Percentiles rank a stretch among this genome's conserved stretches.
Evolutionary conservation across 2,329 filamentous ascomycete species (phyloP).

Genomic region (Huntiella moniliformis): DNA sequence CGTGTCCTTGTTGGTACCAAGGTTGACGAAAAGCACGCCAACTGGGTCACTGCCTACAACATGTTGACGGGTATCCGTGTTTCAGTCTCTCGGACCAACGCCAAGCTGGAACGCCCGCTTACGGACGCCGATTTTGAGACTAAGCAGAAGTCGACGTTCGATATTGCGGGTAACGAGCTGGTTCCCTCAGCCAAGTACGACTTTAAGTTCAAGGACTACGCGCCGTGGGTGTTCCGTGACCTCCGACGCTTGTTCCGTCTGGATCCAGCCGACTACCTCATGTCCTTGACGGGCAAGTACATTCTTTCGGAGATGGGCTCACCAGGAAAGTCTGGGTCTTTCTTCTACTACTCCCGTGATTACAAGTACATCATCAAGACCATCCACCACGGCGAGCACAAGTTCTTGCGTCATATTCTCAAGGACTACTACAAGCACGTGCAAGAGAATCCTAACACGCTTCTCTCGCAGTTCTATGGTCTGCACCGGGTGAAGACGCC

Average conservation of each 20-base stretch:
- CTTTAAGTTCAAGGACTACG: slow-evolving; percentile 99
- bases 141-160: slow-evolving; percentile 92
- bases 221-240: slow-evolving; percentile 97
- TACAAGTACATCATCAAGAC: slow-evolving; percentile 99
- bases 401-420: slow-evolving; percentile 64
- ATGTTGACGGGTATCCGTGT: slow-evolving; percentile 99
- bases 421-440: slow-evolving; percentile 92
- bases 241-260: slow-evolving; percentile 73
- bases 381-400: slow-evolving; percentile 88
- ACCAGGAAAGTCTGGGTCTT: slow-evolving; percentile 93
- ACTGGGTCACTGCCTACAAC: slow-evolving; percentile 97
- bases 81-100: slow-evolving; percentile 87
- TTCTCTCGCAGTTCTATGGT: slow-evolving; percentile 95
- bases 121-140: slow-evolving; percentile 84
- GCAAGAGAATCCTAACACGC: slow-evolving; percentile 80
- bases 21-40: slow-evolving; percentile 90
- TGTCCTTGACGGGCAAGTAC: slow-evolving; percentile 96
- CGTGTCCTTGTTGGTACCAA: slow-evolving; percentile 90
- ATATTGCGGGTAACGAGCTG: slow-evolving; percentile 81
- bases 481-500: slow-evolving; percentile 95
- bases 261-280: slow-evolving; percentile 92
- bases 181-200: slow-evolving; percentile 98
- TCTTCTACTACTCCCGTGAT: slow-evolving; percentile 98
- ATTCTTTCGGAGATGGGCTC: slow-evolving; percentile 94
- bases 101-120: slow-evolving; percentile 80